Conservation (phyloP, 495 filamentous ascomycete genomes). For the Aspergillus affinis region DNA sequence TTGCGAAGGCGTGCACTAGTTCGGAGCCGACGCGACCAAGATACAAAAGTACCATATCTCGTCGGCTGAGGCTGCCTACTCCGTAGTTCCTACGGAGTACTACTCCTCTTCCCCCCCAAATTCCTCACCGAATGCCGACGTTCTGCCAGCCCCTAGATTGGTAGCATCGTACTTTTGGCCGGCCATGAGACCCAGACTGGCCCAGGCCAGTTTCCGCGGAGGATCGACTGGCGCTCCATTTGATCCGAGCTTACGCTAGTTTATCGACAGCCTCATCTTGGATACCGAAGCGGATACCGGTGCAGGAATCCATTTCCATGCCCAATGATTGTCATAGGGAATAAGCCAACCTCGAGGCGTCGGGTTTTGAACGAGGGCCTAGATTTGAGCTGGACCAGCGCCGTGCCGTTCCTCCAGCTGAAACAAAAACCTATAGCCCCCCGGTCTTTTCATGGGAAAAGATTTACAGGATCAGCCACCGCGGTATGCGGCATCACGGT, state of each 20-base stretch:
- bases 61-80: not conserved
- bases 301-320: not conserved
- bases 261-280: conserved; percentile 12
- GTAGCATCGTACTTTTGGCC: conserved; percentile 7
- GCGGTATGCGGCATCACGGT: not conserved
- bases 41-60: not conserved
- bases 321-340: not conserved
- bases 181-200: not conserved
- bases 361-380: not conserved
- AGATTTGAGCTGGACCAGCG: not conserved
- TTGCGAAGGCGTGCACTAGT: not conserved
- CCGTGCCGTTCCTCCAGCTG: not conserved
- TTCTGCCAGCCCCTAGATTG: not conserved
- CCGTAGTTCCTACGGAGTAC: too few species aligned
- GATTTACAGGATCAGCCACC: not conserved
- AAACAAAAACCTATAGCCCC: not conserved
- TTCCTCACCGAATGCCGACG: not conserved
- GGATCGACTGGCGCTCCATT: conserved; percentile 13
- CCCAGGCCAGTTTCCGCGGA: conserved; percentile 1
- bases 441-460: not conserved
- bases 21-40: not conserved
- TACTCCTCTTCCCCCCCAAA: not conserved
- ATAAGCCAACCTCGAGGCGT: not conserved
- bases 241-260: conserved; percentile 15
- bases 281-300: not conserved